Evolutionary conservation across 306 rosid genomes (phyloP), one percentile per base, ranked within the genome.

Genomic region (Corylus avellana): DNA sequence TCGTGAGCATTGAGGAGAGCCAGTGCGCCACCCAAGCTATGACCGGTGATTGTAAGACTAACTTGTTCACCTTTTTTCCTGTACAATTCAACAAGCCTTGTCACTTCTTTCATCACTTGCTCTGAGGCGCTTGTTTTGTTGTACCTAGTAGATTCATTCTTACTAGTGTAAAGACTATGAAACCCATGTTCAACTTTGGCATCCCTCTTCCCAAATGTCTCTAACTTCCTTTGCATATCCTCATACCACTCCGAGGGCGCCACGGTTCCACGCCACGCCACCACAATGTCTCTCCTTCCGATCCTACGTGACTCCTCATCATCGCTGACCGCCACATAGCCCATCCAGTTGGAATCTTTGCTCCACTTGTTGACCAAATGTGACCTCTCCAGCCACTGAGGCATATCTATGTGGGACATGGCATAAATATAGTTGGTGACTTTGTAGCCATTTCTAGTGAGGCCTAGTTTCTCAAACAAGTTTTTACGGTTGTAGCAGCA

Each of bases 261-360:
- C 58, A 89, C 92, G 0, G 95, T 92, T 32, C 92, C 97, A 12
- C 91, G 84, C 94, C 94, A 90, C 0, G 93, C 89, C n/a, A 92
- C 91, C 1, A 80, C 80, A 2, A 90, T 87, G 49, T 89, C 93
- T 70, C 97, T 78, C 47, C 95, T 64, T 0, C 92, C 95, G 4
- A 92, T 86, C 78, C 95, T 74, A 0, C 57, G 75, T 4, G 91
- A 83, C 83, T 90, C 95, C 18, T 83, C 84, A 1, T 90, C 91
- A 5, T 81, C 81, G 10, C 91, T 89, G 0, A 90, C 86, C 0
- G 93, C 93, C 27, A 89, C 87, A 2, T 73, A 92, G 0, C 93
- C 97, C 57, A 90, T 90, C 92, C 95, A 92, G 51, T 89, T 92
- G 0, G 97, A 90, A 22, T 90, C 90, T 32, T 75, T 73, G 79